Evolutionary conservation across 805 yeast species (phyloP), one percentile per base, ranked within the genome.

Genomic region (Kluyveromyces siamensis): DNA sequence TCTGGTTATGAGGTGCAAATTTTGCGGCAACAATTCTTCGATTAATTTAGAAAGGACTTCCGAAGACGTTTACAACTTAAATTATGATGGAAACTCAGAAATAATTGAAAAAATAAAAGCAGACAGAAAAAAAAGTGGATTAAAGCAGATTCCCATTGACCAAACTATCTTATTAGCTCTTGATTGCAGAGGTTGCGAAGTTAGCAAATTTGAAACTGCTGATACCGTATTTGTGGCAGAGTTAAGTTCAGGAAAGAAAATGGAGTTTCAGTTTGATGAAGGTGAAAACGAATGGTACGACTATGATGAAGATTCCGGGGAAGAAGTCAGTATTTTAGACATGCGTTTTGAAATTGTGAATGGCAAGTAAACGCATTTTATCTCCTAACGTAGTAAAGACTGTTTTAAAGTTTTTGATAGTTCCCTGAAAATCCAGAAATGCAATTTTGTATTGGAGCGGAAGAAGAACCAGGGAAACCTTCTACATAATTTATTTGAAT

Each of bases 271-370:
- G 46, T 54, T 88, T 25, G 93, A 84, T 48, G 69, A 89, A 27
- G 76, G 73, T 37, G 96, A 87, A 25, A 81, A 79, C 47, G 98
- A 93, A 62, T 90, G 96, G 90, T 93, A 83, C 62, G 99, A 93
- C 59, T 93, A 90, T 61, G 98, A 93, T 63, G 98, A 93, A 49
- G 78, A 81, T 55, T 82, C 84, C 8, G 77, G 80, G 11, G 77
- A 72, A 40, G 97, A 91, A 65, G 96, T 89, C 17, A 79, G 90
- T 19, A 76, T 93, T 14, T 80, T 85, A 1, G 90, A 87, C 2
- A 72, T 81, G n/a, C 61, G 67, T 41, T 90, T 93, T 84, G 77
- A 74, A 9, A 72, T 91, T 40, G 67, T 72, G 8, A 63, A 62
- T 41, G 66, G 64, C 18, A 63, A 62, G 51, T 59, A 53, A 50